phyloP scores from a whole-genome alignment of 1,284 basidiomycete genomes.

The Sporisorium exsertum region DNA sequence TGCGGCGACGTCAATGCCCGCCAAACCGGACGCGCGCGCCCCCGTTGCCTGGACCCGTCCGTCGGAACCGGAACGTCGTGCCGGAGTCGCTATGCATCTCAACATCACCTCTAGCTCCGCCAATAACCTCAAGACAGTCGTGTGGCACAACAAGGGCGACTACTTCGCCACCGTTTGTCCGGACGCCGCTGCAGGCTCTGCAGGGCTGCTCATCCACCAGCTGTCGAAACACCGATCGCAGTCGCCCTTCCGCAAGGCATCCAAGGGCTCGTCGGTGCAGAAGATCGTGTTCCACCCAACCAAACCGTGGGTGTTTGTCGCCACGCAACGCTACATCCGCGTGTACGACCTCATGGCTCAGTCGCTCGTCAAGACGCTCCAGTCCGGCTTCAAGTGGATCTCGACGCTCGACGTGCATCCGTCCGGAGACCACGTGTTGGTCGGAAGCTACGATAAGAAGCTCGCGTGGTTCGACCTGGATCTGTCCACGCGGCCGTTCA shows the following conservation, averaged over 20 bases:
- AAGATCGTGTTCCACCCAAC: conserved; percentile 92
- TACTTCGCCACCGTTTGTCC: conserved; percentile 86
- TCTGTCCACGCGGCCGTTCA: conserved; percentile 93
- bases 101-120: conserved; percentile 70
- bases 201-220: conserved; percentile 92
- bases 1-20: conserved; percentile 43
- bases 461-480: conserved; percentile 99
- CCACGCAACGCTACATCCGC: conserved; percentile 96
- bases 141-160: conserved; percentile 95
- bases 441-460: conserved; percentile 97
- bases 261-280: conserved; percentile 87
- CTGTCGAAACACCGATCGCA: conserved; percentile 92
- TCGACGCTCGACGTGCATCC: conserved; percentile 96
- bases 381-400: conserved; percentile 95
- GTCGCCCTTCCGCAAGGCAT: conserved; percentile 89
- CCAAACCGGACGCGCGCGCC: conserved; percentile 42
- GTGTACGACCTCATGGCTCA: conserved; percentile 95
- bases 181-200: conserved; percentile 75
- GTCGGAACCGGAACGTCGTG: conserved; percentile 71
- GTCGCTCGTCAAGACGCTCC: conserved; percentile 89
- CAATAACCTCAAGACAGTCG: conserved; percentile 83
- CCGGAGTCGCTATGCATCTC: conserved; percentile 71
- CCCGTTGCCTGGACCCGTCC: conserved; percentile 73
- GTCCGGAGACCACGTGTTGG: conserved; percentile 84
- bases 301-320: conserved; percentile 96